phyloP scores from a whole-genome alignment of 1,284 basidiomycete genomes.

The Cutaneotrichosporon cavernicola region DNA sequence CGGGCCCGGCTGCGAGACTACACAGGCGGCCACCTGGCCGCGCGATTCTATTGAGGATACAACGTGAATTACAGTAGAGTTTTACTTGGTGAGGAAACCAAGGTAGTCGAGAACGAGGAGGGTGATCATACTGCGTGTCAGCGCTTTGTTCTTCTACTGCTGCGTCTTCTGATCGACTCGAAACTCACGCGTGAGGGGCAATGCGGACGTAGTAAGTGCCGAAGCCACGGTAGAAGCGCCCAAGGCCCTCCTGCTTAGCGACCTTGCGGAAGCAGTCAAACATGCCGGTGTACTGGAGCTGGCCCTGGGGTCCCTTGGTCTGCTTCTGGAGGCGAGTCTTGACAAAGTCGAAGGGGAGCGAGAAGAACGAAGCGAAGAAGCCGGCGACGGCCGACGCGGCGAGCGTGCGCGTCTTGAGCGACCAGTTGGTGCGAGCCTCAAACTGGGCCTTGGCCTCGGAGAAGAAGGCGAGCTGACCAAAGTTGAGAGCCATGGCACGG shows the following conservation, averaged over 20 bases:
- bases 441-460: conserved; percentile 10
- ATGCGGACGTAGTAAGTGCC: conserved; percentile 16
- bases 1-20: not conserved
- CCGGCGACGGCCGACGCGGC: conserved; percentile 7
- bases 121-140: conserved; percentile 4
- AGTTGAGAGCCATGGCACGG: conserved; percentile 16
- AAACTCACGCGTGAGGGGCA: conserved; percentile 14
- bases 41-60: not conserved
- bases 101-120: conserved; percentile 12
- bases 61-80: not conserved
- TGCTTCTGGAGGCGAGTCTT: conserved; percentile 14
- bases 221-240: conserved; percentile 13
- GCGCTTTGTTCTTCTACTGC: not conserved
- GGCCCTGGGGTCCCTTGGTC: conserved; percentile 8
- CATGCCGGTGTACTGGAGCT: conserved; percentile 9
- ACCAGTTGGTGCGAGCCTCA: conserved; percentile 6
- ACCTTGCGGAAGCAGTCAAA: conserved; percentile 13
- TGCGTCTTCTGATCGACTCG: not conserved
- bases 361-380: conserved; percentile 15
- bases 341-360: conserved; percentile 12
- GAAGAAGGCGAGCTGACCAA: conserved; percentile 14
- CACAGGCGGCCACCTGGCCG: conserved; percentile 3
- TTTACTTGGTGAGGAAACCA: conserved; percentile 1
- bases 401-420: not conserved
- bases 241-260: not conserved